Evolutionary conservation across 768 basidiomycete genomes (phyloP).

Genomic region (Tricholoma matsutake): DNA sequence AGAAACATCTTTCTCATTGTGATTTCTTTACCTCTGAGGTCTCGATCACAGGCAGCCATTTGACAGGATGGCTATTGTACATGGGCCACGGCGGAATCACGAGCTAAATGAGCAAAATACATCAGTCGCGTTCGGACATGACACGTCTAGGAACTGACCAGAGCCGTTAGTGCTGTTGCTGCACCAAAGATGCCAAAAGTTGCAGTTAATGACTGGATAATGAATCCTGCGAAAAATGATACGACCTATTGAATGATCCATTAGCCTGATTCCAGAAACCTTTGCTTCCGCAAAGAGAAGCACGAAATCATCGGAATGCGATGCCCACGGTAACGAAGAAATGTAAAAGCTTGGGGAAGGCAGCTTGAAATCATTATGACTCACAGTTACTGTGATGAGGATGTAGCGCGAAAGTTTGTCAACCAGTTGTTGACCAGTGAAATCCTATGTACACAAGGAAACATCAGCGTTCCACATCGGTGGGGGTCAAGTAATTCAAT

Average conservation of each 20-base stretch:
- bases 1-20: background rate
- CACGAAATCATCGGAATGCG: background rate
- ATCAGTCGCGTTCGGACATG: background rate
- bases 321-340: conserved; percentile 3
- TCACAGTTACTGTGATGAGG: conserved; percentile 46
- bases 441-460: conserved; percentile 41
- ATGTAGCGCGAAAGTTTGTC: conserved; percentile 44
- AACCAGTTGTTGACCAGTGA: conserved; percentile 55
- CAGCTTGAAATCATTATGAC: conserved; percentile 14
- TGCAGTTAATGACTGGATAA: conserved; percentile 48
- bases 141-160: conserved; percentile 33
- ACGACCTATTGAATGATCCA: conserved; percentile 35
- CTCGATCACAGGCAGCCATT: conserved; percentile 46
- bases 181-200: conserved; percentile 51
- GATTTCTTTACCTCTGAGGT: background rate
- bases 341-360: conserved; percentile 28
- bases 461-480: background rate
- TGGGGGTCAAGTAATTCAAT: background rate
- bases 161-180: conserved; percentile 34
- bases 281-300: background rate
- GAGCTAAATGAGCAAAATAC: conserved; percentile 35
- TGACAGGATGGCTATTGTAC: conserved; percentile 59
- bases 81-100: conserved; percentile 70
- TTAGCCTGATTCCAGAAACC: conserved; percentile 9
- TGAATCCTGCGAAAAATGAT: conserved; percentile 57